Evolutionary conservation across 345 rosid genomes (phyloP).

Genomic region (Lepidium sativum): DNA sequence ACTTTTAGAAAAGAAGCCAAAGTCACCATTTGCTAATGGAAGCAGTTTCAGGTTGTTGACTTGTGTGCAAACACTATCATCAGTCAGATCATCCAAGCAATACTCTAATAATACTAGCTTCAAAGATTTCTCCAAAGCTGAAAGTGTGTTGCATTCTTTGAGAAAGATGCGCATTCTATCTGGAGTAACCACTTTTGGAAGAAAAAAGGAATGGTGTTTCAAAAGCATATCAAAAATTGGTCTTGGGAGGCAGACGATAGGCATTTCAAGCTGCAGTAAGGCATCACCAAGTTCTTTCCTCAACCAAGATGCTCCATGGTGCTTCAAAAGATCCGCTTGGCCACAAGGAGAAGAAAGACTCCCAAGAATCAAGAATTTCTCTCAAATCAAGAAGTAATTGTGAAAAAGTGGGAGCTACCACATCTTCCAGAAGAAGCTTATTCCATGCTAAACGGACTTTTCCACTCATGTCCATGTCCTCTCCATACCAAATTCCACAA

Average conservation of each 20-base stretch:
- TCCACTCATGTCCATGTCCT: constrained; percentile 95
- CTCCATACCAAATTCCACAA: constrained; percentile 98
- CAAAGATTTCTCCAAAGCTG: constrained; percentile 41
- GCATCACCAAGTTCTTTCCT: constrained; percentile 77
- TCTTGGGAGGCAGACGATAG: constrained; percentile 67
- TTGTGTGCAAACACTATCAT: constrained; percentile 57
- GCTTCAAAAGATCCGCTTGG: constrained; percentile 86
- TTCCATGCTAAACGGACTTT: constrained; percentile 93
- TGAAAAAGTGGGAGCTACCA: constrained; percentile 64
- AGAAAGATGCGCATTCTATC: constrained; percentile 62
- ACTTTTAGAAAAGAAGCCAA: constrained; percentile 55
- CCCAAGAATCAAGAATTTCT: constrained; percentile 49
- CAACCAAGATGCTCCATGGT: constrained; percentile 88
- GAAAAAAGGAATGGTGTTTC: constrained; percentile 48
- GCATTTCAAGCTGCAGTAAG: constrained; percentile 69
- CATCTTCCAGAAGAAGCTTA: constrained; percentile 87
- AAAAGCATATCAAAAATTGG: constrained; percentile 61
- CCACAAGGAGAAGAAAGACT: constrained; percentile 65
- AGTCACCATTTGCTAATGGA: constrained; percentile 82
- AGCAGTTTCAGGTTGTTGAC: constrained; percentile 54
- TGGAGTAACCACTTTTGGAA: constrained; percentile 86
- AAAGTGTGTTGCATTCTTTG: constrained; percentile 43
- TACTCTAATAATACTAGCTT: constrained; percentile 82
- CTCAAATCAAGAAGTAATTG: constrained; percentile 62
- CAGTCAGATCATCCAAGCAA: constrained; percentile 87